Base-by-base conservation (phyloP, 2,329 filamentous ascomycete genomes). In the Ophiognomonia clavigignenti-juglandacearum region DNA sequence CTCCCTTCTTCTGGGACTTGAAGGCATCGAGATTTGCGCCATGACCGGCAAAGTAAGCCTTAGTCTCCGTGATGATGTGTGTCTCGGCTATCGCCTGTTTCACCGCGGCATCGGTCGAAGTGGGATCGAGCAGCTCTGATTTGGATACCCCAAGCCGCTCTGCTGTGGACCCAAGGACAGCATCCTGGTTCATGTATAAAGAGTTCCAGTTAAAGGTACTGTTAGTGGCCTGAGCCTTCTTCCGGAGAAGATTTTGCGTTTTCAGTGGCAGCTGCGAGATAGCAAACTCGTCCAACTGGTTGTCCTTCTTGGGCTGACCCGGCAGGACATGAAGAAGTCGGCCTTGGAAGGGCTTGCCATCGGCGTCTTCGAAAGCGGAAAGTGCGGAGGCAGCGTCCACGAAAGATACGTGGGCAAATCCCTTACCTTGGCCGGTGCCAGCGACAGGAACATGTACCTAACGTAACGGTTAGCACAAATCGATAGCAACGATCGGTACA, bases 151-250 rank as follows among this genome's bases (percentile, higher is more conserved):
- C 91, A 48, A 98, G 75, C 45, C 91, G 85, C 61, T 85, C 82
- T 39, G 93, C 89, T 52, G 96, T 82, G 6, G 91, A 95, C 40
- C 88, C 83, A 68, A 96, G 91, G 43, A 98, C 90, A 42, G 93
- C 88, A 71, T 98, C 91, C 69, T 89, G 86, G 67, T 86, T 96
- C 87, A 98, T 95, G 67, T 93, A 98, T n/a, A 98, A 74, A n/a
- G 91, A 92, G 71, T 98, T 98, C 93, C 93, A 98, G 64, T 92
- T 96, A 70, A 97, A 97, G 1, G 80, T 82, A 40, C 78, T 82
- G 24, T 83, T 85, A 8, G 86, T 77, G 19, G 91, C 88, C 58
- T 92, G 85, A 41, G 84, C 78, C 68, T 88, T 95, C 59, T 86
- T 87, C 63, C 86, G 88, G 56, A 97, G 86, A 59, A 95, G 80